These are phyloP conservation scores for Halophytophthora polymorphica DNA, from an alignment of 352 stramenopile species.

Conservation along the genomic window DNA sequence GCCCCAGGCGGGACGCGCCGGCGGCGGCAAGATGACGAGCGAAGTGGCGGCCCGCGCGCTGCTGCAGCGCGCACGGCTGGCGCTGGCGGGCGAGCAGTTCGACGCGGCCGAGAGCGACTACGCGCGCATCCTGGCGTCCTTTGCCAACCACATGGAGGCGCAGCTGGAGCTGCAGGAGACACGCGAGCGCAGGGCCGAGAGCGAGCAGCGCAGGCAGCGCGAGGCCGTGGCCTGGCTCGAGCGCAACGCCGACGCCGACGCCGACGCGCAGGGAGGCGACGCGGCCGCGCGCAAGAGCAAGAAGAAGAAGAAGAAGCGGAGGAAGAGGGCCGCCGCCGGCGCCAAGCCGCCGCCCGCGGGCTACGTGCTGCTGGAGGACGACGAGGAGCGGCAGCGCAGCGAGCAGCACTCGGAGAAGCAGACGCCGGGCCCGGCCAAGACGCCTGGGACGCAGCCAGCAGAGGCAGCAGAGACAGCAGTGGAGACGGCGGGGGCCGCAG, in stretches of 20 bases:
- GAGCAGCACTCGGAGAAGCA: constrained; percentile 18
- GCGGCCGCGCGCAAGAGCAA: constrained; percentile 39
- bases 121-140: constrained; percentile 48
- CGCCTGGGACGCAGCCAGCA: too few species aligned
- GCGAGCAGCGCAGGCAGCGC: constrained; percentile 37
- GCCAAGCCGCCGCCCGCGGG: constrained; percentile 15
- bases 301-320: constrained; percentile 77
- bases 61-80: constrained; percentile 51
- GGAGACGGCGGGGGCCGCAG: too few species aligned
- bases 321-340: constrained; percentile 33
- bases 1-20: too few species aligned
- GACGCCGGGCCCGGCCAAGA: too few species aligned
- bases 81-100: constrained; percentile 41
- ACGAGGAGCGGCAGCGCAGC: constrained; percentile 32
- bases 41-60: constrained; percentile 50
- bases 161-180: constrained; percentile 72
- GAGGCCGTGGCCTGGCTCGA: constrained; percentile 60
- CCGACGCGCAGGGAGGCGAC: too few species aligned
- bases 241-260: constrained; percentile 39
- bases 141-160: constrained; percentile 74
- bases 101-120: constrained; percentile 66
- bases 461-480: constrained; percentile 15
- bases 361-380: constrained; percentile 45
- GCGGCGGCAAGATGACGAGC: constrained; percentile 56
- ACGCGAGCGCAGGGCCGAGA: constrained; percentile 31